Conservation (phyloP, 2,329 filamentous ascomycete genomes). For the Hypoxylon sp. region DNA sequence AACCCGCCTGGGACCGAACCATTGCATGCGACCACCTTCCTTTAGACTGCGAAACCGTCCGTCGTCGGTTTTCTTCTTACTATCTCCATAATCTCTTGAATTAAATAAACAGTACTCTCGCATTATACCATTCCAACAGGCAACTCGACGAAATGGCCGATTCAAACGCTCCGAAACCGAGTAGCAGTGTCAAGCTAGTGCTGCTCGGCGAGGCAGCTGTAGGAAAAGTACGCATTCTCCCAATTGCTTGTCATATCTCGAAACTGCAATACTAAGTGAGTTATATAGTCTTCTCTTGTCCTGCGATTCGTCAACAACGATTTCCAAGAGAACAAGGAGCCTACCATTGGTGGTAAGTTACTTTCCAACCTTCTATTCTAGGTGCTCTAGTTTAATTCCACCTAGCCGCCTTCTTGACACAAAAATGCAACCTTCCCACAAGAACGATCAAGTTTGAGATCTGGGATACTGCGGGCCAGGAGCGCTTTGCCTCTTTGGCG, state of each 20-base stretch:
- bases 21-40: constrained; percentile 29
- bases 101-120: background rate
- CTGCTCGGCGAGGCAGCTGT: constrained; percentile 97
- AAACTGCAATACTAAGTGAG: constrained; percentile 40
- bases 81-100: constrained; percentile 15
- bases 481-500: constrained; percentile 94
- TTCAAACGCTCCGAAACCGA: constrained; percentile 86
- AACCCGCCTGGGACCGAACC: constrained; percentile 23
- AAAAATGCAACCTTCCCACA: constrained; percentile 96
- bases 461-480: constrained; percentile 98
- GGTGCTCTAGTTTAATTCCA: constrained; percentile 30
- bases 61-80: constrained; percentile 10
- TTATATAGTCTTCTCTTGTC: constrained; percentile 87
- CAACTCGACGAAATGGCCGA: constrained; percentile 72
- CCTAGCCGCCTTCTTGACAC: constrained; percentile 93
- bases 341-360: constrained; percentile 91
- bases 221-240: constrained; percentile 79
- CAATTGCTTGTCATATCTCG: background rate
- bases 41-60: constrained; percentile 2
- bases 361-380: constrained; percentile 19
- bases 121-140: constrained; percentile 7
- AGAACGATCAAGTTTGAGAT: constrained; percentile 95
- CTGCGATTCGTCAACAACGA: constrained; percentile 99
- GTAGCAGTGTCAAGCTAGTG: constrained; percentile 99
- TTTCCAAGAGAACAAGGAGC: constrained; percentile 99